Base-by-base conservation (phyloP, 108 stramenopile genomes). In the Cylindrotheca fusiformis region DNA sequence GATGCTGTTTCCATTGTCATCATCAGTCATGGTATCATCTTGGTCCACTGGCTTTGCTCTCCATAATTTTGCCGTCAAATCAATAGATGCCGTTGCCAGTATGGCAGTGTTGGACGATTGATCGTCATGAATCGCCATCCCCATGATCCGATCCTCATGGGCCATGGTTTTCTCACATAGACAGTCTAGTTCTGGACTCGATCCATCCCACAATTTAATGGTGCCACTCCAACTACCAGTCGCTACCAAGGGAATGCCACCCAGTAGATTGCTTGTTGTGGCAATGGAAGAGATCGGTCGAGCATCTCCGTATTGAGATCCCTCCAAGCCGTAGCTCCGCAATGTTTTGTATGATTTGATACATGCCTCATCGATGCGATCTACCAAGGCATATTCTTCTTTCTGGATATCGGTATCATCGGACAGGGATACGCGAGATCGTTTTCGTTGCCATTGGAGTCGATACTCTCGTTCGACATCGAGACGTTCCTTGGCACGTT, bases 191-290 rank as follows among this genome's bases (percentile, higher is more conserved):
- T 85, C 87, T 19, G 75, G 72, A 61, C 79, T 66, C 6, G 73
- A 82, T 48, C 81, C 79, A 72, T 96, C 87, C 97, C 97, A 98
- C 18, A 97, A 64, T 67, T 96, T 92, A 19, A 95, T 88, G 22
- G 85, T 76, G 21, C 87, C 93, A 55, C 82, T 88, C 94, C 94
- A 97, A 66, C 93, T 80, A 25, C 87, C 97, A 1, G 95, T 95
- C 1, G 90, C 93, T 22, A 97, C 78, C 29, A 94, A 54, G 5
- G 78, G 76, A 25, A 49, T 60, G 5, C 66, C 67, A 36, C 32
- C 75, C 46, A 56, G 52, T 41, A 22, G 56, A 26, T 20, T 67
- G 36, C 46, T 52, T 45, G 60, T 80, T 41, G 84, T 82, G 31
- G 76, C 83, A 48, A 78, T 78, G 56, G 51, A 66, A 23, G 87